Percentiles rank a stretch among this genome's conserved stretches.
phyloP scores from a whole-genome alignment of 495 filamentous ascomycete genomes.

The Tuber aestivum region DNA sequence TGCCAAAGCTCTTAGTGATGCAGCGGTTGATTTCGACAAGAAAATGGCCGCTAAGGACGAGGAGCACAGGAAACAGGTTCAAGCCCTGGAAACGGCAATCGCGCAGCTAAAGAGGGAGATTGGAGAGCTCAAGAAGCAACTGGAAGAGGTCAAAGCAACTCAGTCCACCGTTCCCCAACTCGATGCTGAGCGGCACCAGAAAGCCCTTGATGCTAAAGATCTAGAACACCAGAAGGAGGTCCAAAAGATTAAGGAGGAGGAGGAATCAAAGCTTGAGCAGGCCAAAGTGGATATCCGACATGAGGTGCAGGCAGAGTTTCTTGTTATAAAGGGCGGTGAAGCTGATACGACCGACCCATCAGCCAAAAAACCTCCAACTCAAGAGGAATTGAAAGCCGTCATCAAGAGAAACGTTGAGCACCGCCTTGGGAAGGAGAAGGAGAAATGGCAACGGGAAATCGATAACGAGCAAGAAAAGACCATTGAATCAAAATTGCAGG shows the following conservation, averaged over 20 bases:
- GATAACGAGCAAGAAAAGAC: slow-evolving; percentile 46
- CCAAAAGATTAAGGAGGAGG: slow-evolving; percentile 30
- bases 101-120: slow-evolving; percentile 31
- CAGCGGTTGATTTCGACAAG: slow-evolving; percentile 24
- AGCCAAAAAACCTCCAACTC: slow-evolving; percentile 24
- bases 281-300: slow-evolving; percentile 24
- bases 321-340: slow-evolving; percentile 1
- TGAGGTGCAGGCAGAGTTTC: slow-evolving; percentile 35
- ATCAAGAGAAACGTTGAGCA: slow-evolving; percentile 42
- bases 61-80: slow-evolving; percentile 30
- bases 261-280: slow-evolving; percentile 32
- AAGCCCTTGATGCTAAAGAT: slow-evolving; percentile 34
- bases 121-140: slow-evolving; percentile 23
- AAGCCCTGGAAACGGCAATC: slow-evolving; percentile 32
- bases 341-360: slow-evolving; percentile 29
- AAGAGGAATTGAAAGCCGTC: slow-evolving; percentile 39
- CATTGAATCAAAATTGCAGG: slow-evolving; percentile 33
- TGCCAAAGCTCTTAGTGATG: slow-evolving; percentile 47
- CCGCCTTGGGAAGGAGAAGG: slow-evolving; percentile 36
- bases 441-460: slow-evolving; percentile 38
- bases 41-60: slow-evolving; percentile 22
- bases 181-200: slow-evolving; percentile 13
- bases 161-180: not conserved
- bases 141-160: slow-evolving; percentile 12
- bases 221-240: slow-evolving; percentile 34